Percentiles rank a stretch among this genome's conserved stretches.
These are phyloP conservation scores for Leucocoprinus sp. DNA, from an alignment of 768 basidiomycete species.

Conservation along the genomic window DNA sequence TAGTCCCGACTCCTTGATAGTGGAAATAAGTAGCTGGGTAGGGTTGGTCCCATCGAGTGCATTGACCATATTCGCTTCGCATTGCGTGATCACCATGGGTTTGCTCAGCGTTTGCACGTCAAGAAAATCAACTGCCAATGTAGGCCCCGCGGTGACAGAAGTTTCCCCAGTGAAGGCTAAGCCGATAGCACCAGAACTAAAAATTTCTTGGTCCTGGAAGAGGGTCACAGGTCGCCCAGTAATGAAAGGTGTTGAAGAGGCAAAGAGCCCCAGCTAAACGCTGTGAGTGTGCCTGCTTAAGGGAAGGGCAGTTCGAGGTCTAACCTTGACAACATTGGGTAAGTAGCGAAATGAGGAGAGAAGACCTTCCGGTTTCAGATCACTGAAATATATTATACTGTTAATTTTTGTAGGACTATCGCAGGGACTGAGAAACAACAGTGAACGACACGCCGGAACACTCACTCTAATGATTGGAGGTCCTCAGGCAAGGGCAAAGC, in stretches of 20 bases:
- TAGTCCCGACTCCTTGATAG: conserved; percentile 33
- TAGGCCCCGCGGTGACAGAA: background rate
- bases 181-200: conserved; percentile 64
- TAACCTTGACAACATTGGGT: conserved; percentile 40
- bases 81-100: conserved; percentile 50
- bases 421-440: background rate
- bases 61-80: conserved; percentile 64
- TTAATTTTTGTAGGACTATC: conserved; percentile 7
- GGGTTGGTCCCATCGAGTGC: conserved; percentile 51
- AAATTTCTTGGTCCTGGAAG: conserved; percentile 45
- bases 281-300: background rate
- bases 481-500: conserved; percentile 18
- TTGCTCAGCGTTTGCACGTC: conserved; percentile 37
- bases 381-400: conserved; percentile 30
- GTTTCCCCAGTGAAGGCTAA: conserved; percentile 31
- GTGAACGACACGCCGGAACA: background rate
- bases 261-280: conserved; percentile 54
- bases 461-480: conserved; percentile 32
- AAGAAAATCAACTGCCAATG: conserved; percentile 23
- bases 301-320: conserved; percentile 13
- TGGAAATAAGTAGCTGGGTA: conserved; percentile 46
- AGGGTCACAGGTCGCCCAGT: conserved; percentile 70
- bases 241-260: conserved; percentile 71
- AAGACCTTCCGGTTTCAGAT: conserved; percentile 50
- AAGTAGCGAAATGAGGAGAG: conserved; percentile 34